These are phyloP conservation scores for Obba rivulosa DNA, from an alignment of 768 basidiomycete genomes.

Conservation along the genomic window DNA sequence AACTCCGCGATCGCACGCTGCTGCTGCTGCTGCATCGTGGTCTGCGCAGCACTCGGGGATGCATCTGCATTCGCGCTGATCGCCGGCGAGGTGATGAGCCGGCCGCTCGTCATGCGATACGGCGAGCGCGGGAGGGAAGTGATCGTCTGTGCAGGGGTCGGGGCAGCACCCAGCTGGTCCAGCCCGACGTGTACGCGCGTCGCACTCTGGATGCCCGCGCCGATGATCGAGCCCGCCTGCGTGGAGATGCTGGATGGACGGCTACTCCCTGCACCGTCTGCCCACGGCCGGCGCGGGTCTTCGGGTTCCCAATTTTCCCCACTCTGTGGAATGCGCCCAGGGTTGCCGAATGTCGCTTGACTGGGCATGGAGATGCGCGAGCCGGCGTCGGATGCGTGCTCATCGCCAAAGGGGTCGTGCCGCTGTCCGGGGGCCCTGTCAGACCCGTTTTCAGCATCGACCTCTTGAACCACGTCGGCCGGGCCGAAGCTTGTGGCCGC, in stretches of 20 bases:
- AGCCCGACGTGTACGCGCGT: conserved; percentile 65
- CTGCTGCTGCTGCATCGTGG: conserved; percentile 60
- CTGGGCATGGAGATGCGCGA: conserved; percentile 25
- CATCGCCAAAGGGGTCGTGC: conserved; percentile 62
- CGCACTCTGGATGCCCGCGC: conserved; percentile 54
- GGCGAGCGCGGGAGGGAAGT: conserved; percentile 34
- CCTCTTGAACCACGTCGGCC: conserved; percentile 53
- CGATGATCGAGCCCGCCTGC: conserved; percentile 40
- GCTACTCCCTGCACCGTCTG: conserved; percentile 26
- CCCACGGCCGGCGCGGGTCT: conserved; percentile 38
- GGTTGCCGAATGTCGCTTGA: conserved; percentile 34
- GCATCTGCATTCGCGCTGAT: too few species aligned
- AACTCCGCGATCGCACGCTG: conserved; percentile 60
- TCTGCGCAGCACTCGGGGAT: conserved; percentile 19
- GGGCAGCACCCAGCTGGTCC: conserved; percentile 23
- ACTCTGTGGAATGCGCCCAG: conserved; percentile 16
- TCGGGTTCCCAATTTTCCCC: conserved; percentile 35
- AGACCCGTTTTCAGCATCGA: too few species aligned
- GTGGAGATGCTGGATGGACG: conserved; percentile 61
- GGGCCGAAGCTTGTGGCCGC: conserved; percentile 71
- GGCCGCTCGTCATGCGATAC: conserved; percentile 58
- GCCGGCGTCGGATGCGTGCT: conserved; percentile 36
- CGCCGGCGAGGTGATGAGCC: conserved; percentile 45
- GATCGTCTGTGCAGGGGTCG: conserved; percentile 7
- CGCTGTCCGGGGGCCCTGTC: conserved; percentile 22